Evolutionary conservation across 768 basidiomycete species (phyloP), one percentile per base, ranked within the genome.

Genomic region (Suillus brevipes): DNA sequence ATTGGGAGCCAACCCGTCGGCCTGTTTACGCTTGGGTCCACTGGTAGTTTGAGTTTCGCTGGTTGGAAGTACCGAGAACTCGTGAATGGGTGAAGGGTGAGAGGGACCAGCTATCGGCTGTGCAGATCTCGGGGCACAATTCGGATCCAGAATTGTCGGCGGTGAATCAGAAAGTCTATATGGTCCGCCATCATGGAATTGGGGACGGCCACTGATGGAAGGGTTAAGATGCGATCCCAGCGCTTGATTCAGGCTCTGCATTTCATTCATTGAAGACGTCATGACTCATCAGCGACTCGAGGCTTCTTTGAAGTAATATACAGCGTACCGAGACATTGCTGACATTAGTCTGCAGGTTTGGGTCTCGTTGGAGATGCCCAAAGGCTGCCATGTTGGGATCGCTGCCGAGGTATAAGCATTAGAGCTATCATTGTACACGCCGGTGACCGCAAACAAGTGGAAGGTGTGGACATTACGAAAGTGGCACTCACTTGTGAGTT

Each of bases 181-280:
- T 25, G 67, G 42, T 20, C 67, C 58, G 38, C 45, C 40, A 2
- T 78, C 77, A 60, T 78, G 75, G 52, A 77, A 77, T 34, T 72
- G 64, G 34, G 72, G 70, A 64, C 78, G 79, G 64, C 68, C 66
- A 43, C 66, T 75, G 61, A 78, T 71, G 49, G 78, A 74, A 69
- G 77, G 78, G 69, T 81, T 72, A 57, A 85, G 77, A 74, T 87
- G 87, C 8, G 78, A 73, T 43, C 84, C 86, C 57, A 89, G 78
- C 34, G 88, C 88, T 72, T 88, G 86, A 36, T 85, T 84, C 65
- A 89, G 77, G 71, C 85, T 84, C 81, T 85, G 83, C 78, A 47
- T 14, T 47, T 62, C 3, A 58, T 38, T 56, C 58, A 60, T 55
- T 20, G 34, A 6, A 55, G 68, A 55, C 50, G 68, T 72, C 74